Conservation (phyloP, 441 rosid genomes). For the Viola pubescens region DNA sequence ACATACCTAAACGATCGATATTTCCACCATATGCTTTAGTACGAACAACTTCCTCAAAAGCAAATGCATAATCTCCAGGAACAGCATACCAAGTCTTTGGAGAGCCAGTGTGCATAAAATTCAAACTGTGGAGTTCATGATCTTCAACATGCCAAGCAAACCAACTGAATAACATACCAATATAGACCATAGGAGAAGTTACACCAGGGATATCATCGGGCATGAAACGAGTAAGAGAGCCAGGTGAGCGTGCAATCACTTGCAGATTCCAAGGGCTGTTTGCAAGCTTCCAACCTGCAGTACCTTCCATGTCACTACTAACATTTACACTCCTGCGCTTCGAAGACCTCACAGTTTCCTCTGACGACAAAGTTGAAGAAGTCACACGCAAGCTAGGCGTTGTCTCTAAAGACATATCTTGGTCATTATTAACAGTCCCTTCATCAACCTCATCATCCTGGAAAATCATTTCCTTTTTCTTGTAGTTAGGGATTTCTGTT, state of each 20-base stretch:
- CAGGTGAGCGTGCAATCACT: slow-evolving; percentile 88
- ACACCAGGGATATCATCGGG: slow-evolving; percentile 99
- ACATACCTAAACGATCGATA: slow-evolving; percentile 74
- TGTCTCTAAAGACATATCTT: slow-evolving; percentile 21
- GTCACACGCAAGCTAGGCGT: slow-evolving; percentile 22
- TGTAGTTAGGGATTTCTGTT: slow-evolving; percentile 30
- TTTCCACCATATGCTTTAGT: slow-evolving; percentile 70
- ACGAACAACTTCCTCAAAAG: slow-evolving; percentile 91
- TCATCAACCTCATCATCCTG: slow-evolving; percentile 23
- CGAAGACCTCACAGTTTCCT: slow-evolving; percentile 33
- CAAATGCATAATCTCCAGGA: slow-evolving; percentile 80
- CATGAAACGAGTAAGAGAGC: slow-evolving; percentile 97
- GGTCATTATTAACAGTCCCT: slow-evolving; percentile 21
- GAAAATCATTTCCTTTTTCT: slow-evolving; percentile 23
- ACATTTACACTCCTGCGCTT: slow-evolving; percentile 35
- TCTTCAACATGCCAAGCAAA: slow-evolving; percentile 99
- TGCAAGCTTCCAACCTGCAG: slow-evolving; percentile 98
- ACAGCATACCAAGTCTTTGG: slow-evolving; percentile 98
- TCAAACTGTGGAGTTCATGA: slow-evolving; percentile 99
- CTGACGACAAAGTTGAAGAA: slow-evolving; percentile 25
- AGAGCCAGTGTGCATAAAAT: slow-evolving; percentile 93
- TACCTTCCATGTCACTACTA: slow-evolving; percentile 66
- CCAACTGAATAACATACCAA: slow-evolving; percentile 99
- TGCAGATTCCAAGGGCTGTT: slow-evolving; percentile 99
- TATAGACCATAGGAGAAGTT: slow-evolving; percentile 94